Conservation (phyloP, 768 basidiomycete genomes). For the Pleurotus tuber-regium region DNA sequence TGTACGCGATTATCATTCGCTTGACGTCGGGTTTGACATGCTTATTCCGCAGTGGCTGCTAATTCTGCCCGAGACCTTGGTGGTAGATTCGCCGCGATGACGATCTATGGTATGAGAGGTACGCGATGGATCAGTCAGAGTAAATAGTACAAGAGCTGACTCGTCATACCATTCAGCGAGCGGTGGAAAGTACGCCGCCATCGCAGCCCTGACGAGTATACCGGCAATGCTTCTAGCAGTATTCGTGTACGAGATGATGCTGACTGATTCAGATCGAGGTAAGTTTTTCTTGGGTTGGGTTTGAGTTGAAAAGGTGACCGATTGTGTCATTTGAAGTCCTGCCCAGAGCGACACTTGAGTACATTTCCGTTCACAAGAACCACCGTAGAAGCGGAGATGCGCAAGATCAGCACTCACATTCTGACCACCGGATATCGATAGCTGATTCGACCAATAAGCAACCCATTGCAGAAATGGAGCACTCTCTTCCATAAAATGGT, state of each 20-base stretch:
- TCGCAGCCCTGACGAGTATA: slow-evolving; percentile 64
- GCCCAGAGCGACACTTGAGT: slow-evolving; percentile 11
- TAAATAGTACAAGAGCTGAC: neutral
- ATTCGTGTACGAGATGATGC: slow-evolving; percentile 52
- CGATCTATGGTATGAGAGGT: slow-evolving; percentile 56
- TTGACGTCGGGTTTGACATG: neutral
- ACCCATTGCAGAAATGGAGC: no score
- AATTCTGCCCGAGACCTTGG: slow-evolving; percentile 73
- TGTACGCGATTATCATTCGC: slow-evolving; percentile 15
- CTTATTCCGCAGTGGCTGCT: slow-evolving; percentile 42
- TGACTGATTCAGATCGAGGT: slow-evolving; percentile 61
- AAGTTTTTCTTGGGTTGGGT: slow-evolving; percentile 14
- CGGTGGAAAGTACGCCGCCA: slow-evolving; percentile 58
- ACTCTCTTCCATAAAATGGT: no score
- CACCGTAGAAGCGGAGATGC: slow-evolving; percentile 8
- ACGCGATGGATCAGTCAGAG: slow-evolving; percentile 4
- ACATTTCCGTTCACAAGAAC: slow-evolving; percentile 12
- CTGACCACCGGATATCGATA: no score
- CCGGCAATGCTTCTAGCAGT: slow-evolving; percentile 58
- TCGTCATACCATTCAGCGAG: slow-evolving; percentile 29
- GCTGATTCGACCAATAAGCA: no score
- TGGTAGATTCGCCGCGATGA: slow-evolving; percentile 56
- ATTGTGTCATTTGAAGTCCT: slow-evolving; percentile 8
- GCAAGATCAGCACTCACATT: no score
- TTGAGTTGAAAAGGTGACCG: neutral